phyloP scores from a whole-genome alignment of 2,329 filamentous ascomycete genomes.

The Fusarium robinianum region DNA sequence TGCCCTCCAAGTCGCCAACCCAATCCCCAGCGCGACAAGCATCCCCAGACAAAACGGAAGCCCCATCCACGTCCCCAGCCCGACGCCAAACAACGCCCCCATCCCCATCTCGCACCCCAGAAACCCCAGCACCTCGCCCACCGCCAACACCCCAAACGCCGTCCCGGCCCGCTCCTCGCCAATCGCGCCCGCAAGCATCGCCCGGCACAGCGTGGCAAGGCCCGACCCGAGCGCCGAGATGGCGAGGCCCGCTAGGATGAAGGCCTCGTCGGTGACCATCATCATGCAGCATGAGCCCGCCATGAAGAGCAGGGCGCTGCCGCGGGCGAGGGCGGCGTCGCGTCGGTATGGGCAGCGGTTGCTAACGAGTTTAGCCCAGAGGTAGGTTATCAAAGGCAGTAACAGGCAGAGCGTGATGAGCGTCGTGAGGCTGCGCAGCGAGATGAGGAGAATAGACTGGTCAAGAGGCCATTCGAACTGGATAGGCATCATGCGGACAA shows the following conservation, averaged over 20 bases:
- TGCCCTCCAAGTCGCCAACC: constrained; percentile 19
- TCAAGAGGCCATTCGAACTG: constrained; percentile 33
- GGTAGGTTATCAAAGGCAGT: constrained; percentile 21
- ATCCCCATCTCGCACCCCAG: constrained; percentile 27
- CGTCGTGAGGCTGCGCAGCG: constrained; percentile 28
- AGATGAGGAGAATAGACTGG: constrained; percentile 30
- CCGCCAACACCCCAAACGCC: constrained; percentile 33
- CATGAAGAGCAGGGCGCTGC: constrained; percentile 29
- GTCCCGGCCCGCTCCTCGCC: constrained; percentile 24
- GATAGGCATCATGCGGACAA: constrained; percentile 34
- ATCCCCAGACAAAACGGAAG: constrained; percentile 31
- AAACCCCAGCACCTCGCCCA: constrained; percentile 33
- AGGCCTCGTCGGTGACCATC: constrained; percentile 24
- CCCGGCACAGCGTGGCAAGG: constrained; percentile 32
- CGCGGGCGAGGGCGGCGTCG: constrained; percentile 24
- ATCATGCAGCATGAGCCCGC: constrained; percentile 32
- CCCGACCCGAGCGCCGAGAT: constrained; percentile 34
- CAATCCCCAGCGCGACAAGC: constrained; percentile 17
- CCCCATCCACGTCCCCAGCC: constrained; percentile 31
- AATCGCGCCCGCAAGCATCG: constrained; percentile 28
- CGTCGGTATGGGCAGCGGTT: constrained; percentile 7
- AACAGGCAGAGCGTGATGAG: constrained; percentile 31
- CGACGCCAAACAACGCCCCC: constrained; percentile 33
- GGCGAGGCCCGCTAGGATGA: constrained; percentile 29
- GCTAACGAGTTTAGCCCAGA: constrained; percentile 12